These are phyloP conservation scores for Fraxinus sp. DNA, from an alignment of 305 asterid genomes.

Conservation along the genomic window DNA sequence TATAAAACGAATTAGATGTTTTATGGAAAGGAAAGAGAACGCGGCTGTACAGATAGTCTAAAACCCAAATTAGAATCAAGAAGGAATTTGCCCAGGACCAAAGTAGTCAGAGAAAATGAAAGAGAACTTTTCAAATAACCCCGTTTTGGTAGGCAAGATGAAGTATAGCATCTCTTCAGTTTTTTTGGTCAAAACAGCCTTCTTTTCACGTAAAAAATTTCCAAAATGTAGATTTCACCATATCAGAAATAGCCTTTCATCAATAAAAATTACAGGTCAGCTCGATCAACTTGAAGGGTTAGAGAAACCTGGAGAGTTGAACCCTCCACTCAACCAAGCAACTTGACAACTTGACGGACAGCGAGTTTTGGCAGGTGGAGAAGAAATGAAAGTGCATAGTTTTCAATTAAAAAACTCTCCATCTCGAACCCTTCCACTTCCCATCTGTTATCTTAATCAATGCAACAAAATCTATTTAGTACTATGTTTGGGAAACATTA, in stretches of 20 bases:
- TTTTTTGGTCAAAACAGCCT: not conserved
- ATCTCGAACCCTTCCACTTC: not conserved
- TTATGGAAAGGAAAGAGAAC: not conserved
- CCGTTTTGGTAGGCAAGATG: not conserved
- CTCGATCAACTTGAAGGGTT: not conserved
- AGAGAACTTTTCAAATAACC: not conserved
- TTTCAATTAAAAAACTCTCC: not conserved
- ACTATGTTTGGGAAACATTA: not conserved
- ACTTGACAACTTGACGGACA: not conserved
- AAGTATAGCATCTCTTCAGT: not conserved
- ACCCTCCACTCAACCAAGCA: not conserved
- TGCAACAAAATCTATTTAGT: not conserved
- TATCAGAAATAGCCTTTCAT: not conserved
- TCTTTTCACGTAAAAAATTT: not conserved
- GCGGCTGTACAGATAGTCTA: not conserved
- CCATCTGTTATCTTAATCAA: not conserved
- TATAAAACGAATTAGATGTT: not conserved
- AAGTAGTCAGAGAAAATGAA: not conserved
- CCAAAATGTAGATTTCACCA: not conserved
- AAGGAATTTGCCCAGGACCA: not conserved
- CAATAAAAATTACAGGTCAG: not conserved
- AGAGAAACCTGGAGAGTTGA: not conserved
- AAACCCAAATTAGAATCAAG: not conserved
- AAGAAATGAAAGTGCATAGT: not conserved
- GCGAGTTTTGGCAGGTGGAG: not conserved